phyloP scores from a whole-genome alignment of 2,329 filamentous ascomycete species.

The Chrysoporthe cubensis region DNA sequence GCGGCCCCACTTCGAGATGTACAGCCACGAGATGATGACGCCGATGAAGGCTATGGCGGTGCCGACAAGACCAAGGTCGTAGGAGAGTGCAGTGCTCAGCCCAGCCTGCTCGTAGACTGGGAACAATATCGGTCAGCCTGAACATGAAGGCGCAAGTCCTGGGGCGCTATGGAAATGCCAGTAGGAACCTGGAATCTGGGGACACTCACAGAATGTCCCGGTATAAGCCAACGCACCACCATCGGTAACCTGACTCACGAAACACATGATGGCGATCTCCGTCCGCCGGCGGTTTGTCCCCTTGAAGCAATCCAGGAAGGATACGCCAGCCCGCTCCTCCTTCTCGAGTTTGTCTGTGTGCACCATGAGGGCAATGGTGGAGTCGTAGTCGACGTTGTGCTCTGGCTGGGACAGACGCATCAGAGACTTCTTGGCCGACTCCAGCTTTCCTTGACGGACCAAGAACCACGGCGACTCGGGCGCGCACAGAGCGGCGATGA shows the following conservation, averaged over 20 bases:
- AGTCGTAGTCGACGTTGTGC: constrained; percentile 41
- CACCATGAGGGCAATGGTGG: constrained; percentile 46
- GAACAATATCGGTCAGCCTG: background rate
- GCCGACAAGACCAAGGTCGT: constrained; percentile 47
- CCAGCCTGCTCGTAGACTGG: constrained; percentile 49
- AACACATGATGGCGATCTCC: constrained; percentile 48
- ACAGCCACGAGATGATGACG: constrained; percentile 48
- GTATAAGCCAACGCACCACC: constrained; percentile 47
- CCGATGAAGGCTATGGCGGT: constrained; percentile 49
- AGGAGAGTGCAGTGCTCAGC: constrained; percentile 42
- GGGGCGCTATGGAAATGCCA: background rate
- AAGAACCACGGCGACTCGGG: constrained; percentile 36
- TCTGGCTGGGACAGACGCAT: constrained; percentile 36
- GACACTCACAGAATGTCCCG: constrained; percentile 43
- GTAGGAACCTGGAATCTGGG: background rate
- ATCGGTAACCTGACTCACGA: constrained; percentile 47
- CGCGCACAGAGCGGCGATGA: constrained; percentile 30
- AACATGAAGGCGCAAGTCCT: background rate
- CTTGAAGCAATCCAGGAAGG: constrained; percentile 51
- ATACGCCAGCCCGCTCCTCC: constrained; percentile 42
- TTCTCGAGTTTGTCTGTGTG: constrained; percentile 52
- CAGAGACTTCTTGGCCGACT: constrained; percentile 27
- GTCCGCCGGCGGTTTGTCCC: constrained; percentile 52
- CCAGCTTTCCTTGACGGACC: constrained; percentile 25
- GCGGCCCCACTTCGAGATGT: constrained; percentile 47